A percentile compares a stretch with the other conserved stretches of the same genome.
Conservation (phyloP, 2,329 filamentous ascomycete genomes). For the Fonsecaea pedrosoi region DNA sequence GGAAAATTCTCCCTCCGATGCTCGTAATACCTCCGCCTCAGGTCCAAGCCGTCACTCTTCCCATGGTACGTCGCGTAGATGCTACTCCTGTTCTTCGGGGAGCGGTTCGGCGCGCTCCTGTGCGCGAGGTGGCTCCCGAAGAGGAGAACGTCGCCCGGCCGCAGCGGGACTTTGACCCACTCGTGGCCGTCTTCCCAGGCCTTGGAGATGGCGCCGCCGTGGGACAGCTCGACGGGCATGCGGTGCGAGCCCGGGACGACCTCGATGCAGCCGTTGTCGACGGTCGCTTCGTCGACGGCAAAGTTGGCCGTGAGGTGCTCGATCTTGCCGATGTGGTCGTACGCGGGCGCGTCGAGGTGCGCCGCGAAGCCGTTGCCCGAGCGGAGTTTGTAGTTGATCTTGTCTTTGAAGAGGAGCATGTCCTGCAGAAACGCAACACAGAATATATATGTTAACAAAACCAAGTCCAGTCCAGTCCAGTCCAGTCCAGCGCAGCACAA, state of each 20-base stretch:
- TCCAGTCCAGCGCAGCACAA: too few relatives aligned
- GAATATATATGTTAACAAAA: too few relatives aligned
- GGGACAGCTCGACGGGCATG: constrained; percentile 45
- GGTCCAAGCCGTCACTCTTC: constrained; percentile 26
- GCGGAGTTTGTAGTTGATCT: constrained; percentile 49
- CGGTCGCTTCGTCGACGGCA: constrained; percentile 45
- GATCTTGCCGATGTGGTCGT: constrained; percentile 46
- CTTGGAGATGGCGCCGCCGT: constrained; percentile 44
- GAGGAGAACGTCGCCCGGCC: constrained; percentile 44
- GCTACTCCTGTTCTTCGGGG: constrained; percentile 39
- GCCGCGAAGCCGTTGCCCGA: constrained; percentile 46
- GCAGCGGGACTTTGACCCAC: constrained; percentile 44
- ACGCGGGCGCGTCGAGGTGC: constrained; percentile 48
- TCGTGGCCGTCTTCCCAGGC: constrained; percentile 44
- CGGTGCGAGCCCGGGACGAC: constrained; percentile 46
- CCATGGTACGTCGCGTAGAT: constrained; percentile 43
- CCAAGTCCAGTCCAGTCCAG: not conserved
- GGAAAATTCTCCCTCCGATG: constrained; percentile 32
- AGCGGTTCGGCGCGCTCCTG: constrained; percentile 43
- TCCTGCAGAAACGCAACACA: constrained; percentile 32
- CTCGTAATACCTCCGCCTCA: constrained; percentile 26
- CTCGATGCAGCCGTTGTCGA: constrained; percentile 46
- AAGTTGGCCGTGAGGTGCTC: constrained; percentile 48
- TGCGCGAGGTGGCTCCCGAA: constrained; percentile 48
- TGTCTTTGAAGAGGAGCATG: constrained; percentile 48